Evolutionary conservation across 495 filamentous ascomycete genomes (phyloP).

Genomic region (Cercophora newfieldiana): DNA sequence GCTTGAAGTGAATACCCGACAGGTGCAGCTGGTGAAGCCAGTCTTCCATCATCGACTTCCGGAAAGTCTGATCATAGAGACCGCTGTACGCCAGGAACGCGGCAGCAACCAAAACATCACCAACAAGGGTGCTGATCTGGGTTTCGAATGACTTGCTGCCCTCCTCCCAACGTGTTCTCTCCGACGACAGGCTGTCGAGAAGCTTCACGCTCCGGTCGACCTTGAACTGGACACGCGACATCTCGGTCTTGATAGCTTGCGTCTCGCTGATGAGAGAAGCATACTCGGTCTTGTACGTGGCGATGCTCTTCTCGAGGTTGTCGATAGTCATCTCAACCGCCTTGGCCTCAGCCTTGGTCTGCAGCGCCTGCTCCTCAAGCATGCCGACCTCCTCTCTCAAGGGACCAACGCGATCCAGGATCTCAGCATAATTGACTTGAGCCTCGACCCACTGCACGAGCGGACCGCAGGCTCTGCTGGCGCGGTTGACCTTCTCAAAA

Average conservation of each 20-base stretch:
- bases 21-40: slow-evolving; percentile 90
- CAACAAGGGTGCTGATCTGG: slow-evolving; percentile 94
- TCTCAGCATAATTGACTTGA: slow-evolving; percentile 96
- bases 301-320: slow-evolving; percentile 84
- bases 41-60: slow-evolving; percentile 95
- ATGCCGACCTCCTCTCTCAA: slow-evolving; percentile 84
- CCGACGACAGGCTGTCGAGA: slow-evolving; percentile 90
- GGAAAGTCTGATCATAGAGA: slow-evolving; percentile 96
- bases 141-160: slow-evolving; percentile 97
- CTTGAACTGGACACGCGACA: slow-evolving; percentile 95
- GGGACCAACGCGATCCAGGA: slow-evolving; percentile 91
- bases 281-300: slow-evolving; percentile 96
- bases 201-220: slow-evolving; percentile 93
- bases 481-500: slow-evolving; percentile 90
- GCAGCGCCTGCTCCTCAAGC: slow-evolving; percentile 83
- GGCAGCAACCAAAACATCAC: slow-evolving; percentile 90
- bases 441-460: slow-evolving; percentile 97
- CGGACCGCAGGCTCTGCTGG: slow-evolving; percentile 94
- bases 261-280: slow-evolving; percentile 95
- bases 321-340: slow-evolving; percentile 85
- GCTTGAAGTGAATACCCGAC: slow-evolving; percentile 89
- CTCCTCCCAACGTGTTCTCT: slow-evolving; percentile 90
- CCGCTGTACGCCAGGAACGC: slow-evolving; percentile 98
- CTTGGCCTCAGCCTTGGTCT: slow-evolving; percentile 92
- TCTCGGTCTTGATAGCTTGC: slow-evolving; percentile 94